Conservation (phyloP, 257 asterid species). For the Agastache rugosa region DNA sequence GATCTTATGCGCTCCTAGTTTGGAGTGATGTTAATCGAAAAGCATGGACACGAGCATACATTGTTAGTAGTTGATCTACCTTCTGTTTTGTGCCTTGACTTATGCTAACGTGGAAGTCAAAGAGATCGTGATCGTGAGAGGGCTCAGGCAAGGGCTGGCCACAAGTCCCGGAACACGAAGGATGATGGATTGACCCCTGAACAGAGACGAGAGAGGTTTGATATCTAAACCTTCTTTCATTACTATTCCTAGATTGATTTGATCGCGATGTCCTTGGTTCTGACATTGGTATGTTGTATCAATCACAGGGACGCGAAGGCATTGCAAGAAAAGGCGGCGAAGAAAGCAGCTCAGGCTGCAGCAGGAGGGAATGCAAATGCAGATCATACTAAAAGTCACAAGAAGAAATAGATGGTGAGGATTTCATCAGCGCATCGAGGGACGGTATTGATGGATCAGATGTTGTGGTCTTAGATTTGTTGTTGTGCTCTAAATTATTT, state of each 20-base stretch:
- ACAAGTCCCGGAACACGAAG: constrained; percentile 53
- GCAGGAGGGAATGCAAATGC: constrained; percentile 39
- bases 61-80: constrained; percentile 43
- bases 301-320: constrained; percentile 79
- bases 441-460: constrained; percentile 33
- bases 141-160: constrained; percentile 72
- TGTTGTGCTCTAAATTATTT: constrained; percentile 23
- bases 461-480: constrained; percentile 26
- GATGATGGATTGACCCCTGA: constrained; percentile 82
- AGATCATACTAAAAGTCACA: constrained; percentile 35
- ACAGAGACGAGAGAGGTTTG: constrained; percentile 81
- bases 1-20: neutral
- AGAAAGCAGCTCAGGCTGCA: constrained; percentile 61
- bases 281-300: neutral
- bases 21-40: neutral
- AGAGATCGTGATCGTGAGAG: constrained; percentile 89
- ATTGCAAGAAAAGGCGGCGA: constrained; percentile 71
- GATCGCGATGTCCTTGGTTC: neutral
- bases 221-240: neutral
- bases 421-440: neutral
- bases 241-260: neutral
- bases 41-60: neutral
- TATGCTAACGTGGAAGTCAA: constrained; percentile 70
- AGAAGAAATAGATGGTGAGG: constrained; percentile 48
- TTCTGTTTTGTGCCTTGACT: constrained; percentile 51